A percentile compares a stretch with the other conserved stretches of the same genome.
phyloP scores from a whole-genome alignment of 495 filamentous ascomycete genomes.

The Daldinia vernicosa region DNA sequence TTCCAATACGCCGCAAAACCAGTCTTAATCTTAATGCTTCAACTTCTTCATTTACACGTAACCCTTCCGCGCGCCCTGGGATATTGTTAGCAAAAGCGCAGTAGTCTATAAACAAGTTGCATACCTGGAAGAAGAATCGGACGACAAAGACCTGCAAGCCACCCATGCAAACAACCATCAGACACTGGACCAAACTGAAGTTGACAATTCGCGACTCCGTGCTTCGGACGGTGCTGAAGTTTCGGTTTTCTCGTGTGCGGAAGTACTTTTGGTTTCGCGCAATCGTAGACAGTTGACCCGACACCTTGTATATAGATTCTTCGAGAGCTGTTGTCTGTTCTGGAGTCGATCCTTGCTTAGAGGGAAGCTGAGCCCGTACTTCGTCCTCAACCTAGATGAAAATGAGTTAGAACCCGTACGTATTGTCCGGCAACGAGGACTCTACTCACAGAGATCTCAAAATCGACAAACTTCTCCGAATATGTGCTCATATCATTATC shows the following conservation, averaged over 20 bases:
- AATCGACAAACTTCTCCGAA: constrained; percentile 97
- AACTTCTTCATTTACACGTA: constrained; percentile 58
- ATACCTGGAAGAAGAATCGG: constrained; percentile 95
- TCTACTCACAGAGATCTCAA: constrained; percentile 88
- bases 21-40: constrained; percentile 26
- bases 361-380: constrained; percentile 78
- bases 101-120: constrained; percentile 10
- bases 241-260: constrained; percentile 97
- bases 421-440: neutral
- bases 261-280: constrained; percentile 99
- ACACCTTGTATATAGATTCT: constrained; percentile 96
- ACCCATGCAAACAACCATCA: constrained; percentile 95
- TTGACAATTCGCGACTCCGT: constrained; percentile 97
- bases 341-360: constrained; percentile 87
- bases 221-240: constrained; percentile 96
- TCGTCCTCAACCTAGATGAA: constrained; percentile 88
- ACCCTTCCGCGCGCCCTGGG: constrained; percentile 65
- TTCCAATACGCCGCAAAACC: constrained; percentile 42
- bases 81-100: constrained; percentile 25
- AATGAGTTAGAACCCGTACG: constrained; percentile 2
- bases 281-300: constrained; percentile 92
- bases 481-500: constrained; percentile 98
- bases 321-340: constrained; percentile 93
- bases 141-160: constrained; percentile 98
- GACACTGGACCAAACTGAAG: constrained; percentile 91